Evolutionary conservation across 768 basidiomycete genomes (phyloP), one percentile per base, ranked within the genome.

Genomic region (Amanita polypyramis): DNA sequence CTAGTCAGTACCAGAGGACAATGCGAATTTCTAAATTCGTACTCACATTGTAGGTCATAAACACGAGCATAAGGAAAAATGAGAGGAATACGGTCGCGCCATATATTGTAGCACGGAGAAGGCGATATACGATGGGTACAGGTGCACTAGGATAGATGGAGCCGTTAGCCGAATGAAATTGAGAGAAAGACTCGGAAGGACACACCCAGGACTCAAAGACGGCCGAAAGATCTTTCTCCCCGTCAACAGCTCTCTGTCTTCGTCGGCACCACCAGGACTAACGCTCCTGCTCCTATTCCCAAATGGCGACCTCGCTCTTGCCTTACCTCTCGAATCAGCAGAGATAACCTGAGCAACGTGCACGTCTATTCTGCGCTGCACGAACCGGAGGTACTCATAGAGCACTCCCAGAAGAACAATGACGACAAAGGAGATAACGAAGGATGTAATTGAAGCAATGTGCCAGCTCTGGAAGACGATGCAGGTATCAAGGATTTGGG

Each of bases 41-140:
- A 68, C 86, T 58, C 50, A 91, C 89, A 55, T 96, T 96, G 67
- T 94, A 96, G 4, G 92, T 95, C 92, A 96, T 95, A 65, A 91
- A 93, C 34, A 95, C 81, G 50, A 96, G 70, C 92, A 96, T 96
- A 60, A 91, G 77, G 76, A 90, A 89, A 72, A 85, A 87, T 30
- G 87, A 87, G 50, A 91, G 62, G 62, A 83, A 82, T 17, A 91
- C 79, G 2, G 78, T 78, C 3, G 71, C 63, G n/a, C 82, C 89
- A 56, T 94, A 95, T 32, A 90, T 60, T 1, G 61, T 55, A 5
- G 89, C 84, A 20, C 88, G 74, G 37, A 81, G 55, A n/a, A 70
- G 51, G 19, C 83, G 78, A 34, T 70, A 64, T 6, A 65, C 45
- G 19, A 65, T 50, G 0, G 82, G 80, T 1, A 84, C 72, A 8